Evolutionary conservation across 306 rosid genomes (phyloP), one percentile per base, ranked within the genome.

Genomic region (Senna siamea): DNA sequence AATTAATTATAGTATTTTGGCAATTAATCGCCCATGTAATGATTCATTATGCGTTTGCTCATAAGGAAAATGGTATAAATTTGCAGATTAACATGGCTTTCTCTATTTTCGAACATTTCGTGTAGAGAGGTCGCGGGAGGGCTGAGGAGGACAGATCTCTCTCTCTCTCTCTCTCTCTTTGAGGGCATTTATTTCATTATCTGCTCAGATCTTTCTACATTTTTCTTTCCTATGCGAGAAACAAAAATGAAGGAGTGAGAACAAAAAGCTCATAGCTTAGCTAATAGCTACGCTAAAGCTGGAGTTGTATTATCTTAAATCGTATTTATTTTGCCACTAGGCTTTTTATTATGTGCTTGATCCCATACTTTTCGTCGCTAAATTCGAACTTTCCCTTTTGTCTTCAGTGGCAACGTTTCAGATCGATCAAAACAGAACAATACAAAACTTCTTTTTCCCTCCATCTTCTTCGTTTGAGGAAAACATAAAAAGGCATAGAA

Each of bases 91-190:
- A 57, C 54, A 20, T 2, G 62, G 37, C 75, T 22, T 3, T 52
- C 41, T 52, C 14, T 41, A 35, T 44, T 76, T 80, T 61, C 44
- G 85, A 80, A 56, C 69, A 62, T 37, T 40, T 62, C 67, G 9
- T 7, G 32, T 32, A 55, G 15, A 41, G 20, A 11, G 70, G 70
- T 1, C 8, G 43, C 5, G 78, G 30, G 4, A 32, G 5, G 5
- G 37, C 2, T 2, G 5, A 5, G 34, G 57, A 32, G 12, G 20
- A 38, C 47, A 73, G 76, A 69, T 69, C 63, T 70, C 75, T 52
- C 83, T 76, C 83, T 58, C 58, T 60, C 79, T 68, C 83, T 81
- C 85, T 70, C 81, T 60, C 79, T 68, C 83, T 81, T 83, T 70
- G 80, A 26, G 73, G 81, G 84, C 74, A 38, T 67, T 83, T 80